A percentile compares a stretch with the other conserved stretches of the same genome.
These are phyloP conservation scores for Sophora flavescens DNA, from an alignment of 306 rosid species.

Conservation along the genomic window DNA sequence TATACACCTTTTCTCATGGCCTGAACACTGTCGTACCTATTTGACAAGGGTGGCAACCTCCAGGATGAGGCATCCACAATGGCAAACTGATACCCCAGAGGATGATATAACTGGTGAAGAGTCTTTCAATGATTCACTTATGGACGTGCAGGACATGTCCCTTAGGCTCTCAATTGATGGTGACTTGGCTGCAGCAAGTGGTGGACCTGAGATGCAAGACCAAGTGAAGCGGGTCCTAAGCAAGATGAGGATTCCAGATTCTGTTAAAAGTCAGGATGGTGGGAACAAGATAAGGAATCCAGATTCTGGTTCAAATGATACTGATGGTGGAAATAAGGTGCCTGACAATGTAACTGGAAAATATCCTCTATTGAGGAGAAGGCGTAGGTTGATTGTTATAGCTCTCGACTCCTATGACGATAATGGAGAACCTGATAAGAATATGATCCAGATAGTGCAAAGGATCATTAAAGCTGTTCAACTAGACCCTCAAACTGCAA, in stretches of 20 bases:
- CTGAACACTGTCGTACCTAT: constrained; percentile 80
- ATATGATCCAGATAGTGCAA: constrained; percentile 58
- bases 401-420: constrained; percentile 67
- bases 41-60: constrained; percentile 74
- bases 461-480: constrained; percentile 60
- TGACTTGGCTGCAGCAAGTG: constrained; percentile 50
- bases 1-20: constrained; percentile 81
- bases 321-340: constrained; percentile 41
- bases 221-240: constrained; percentile 71
- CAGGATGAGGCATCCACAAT: constrained; percentile 80
- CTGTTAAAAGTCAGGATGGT: constrained; percentile 40
- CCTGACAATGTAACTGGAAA: constrained; percentile 59
- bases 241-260: constrained; percentile 59
- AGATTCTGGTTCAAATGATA: no score
- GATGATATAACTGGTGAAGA: constrained; percentile 62
- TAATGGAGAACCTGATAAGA: constrained; percentile 60
- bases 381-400: constrained; percentile 66
- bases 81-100: constrained; percentile 71
- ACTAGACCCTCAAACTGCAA: constrained; percentile 60
- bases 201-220: constrained; percentile 65
- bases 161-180: constrained; percentile 78
- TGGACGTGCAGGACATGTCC: constrained; percentile 77
- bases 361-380: constrained; percentile 68
- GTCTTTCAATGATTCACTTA: constrained; percentile 71
- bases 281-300: no score